Percentiles rank a stretch among this genome's conserved stretches.
Evolutionary conservation across 352 stramenopile species (phyloP).

Genomic region (Peronospora belbahrii): DNA sequence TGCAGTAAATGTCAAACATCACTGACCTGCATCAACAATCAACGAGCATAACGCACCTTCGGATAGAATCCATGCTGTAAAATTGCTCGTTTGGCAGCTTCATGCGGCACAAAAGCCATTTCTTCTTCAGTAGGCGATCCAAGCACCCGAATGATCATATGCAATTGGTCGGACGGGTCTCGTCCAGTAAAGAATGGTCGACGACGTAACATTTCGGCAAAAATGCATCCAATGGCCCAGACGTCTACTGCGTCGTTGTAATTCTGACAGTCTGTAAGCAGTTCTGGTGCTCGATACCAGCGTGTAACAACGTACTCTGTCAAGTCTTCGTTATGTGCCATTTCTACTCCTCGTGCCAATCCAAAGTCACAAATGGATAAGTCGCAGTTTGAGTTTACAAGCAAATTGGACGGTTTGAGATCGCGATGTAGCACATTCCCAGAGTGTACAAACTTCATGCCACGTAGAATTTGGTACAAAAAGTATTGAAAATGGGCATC

Average conservation of each 20-base stretch:
- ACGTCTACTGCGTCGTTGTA: slow-evolving; percentile 96
- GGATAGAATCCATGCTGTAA: slow-evolving; percentile 78
- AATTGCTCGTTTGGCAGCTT: slow-evolving; percentile 77
- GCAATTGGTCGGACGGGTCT: slow-evolving; percentile 76
- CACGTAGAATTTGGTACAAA: slow-evolving; percentile 88
- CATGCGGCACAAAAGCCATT: slow-evolving; percentile 95
- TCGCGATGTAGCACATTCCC: slow-evolving; percentile 90
- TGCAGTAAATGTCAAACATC: background rate
- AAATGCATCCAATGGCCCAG: slow-evolving; percentile 97
- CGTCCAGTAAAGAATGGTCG: slow-evolving; percentile 87
- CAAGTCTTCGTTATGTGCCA: slow-evolving; percentile 64
- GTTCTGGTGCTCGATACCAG: slow-evolving; percentile 85
- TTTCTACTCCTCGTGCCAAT: slow-evolving; percentile 85
- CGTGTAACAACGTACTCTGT: slow-evolving; percentile 92
- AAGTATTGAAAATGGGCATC: slow-evolving; percentile 88
- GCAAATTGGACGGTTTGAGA: slow-evolving; percentile 84
- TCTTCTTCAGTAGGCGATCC: slow-evolving; percentile 92
- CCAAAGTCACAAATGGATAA: slow-evolving; percentile 90
- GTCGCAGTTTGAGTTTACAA: slow-evolving; percentile 88
- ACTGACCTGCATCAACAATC: background rate
- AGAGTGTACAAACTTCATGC: slow-evolving; percentile 97
- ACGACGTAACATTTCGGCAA: slow-evolving; percentile 96
- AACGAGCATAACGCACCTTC: slow-evolving; percentile 34
- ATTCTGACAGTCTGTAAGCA: slow-evolving; percentile 90
- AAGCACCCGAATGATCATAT: slow-evolving; percentile 86